Base-by-base conservation (phyloP, 192 early-diverging fungal genomes). In the Irineochytrium annulatum region DNA sequence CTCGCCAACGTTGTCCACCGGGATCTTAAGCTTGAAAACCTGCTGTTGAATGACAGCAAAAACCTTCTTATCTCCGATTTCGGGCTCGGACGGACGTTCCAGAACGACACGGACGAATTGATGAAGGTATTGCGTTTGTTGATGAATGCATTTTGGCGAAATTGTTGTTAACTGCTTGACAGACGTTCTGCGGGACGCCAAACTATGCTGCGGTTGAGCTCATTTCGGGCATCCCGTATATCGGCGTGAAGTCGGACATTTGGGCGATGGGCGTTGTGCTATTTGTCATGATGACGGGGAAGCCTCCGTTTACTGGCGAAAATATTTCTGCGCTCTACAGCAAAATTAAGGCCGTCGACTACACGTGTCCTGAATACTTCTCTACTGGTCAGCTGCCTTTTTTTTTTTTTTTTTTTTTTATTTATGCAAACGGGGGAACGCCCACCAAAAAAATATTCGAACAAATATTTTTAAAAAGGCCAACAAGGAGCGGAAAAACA, bases 221-320 rank as follows among this genome's bases (percentile, higher is more conserved):
- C 5, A 80, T 85, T 34, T 80, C 75, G 30, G 82, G 79, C 17
- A 82, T 75, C 19, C 83, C 83, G 0, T 85, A 85, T 63, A 56
- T 74, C 29, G 83, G 81, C 37, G 74, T 79, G 29, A 81, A 84
- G 51, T 79, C 79, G 2, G 83, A 85, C 67, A 80, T 84, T 34
- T 85, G 83, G 83, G 81, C 83, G 2, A 79, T 85, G 73, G 83
- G 83, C n/a, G 77, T 85, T n/a, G 73, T 84, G 4, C 62, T 85
- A 3, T 85, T 74, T 65, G 70, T 81, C 2, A 76, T 85, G 74
- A 77, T 78, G 73, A 79, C 80, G 1, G 83, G 83, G 26, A 60
- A 68, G 29, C 74, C 81, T 11, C 83, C 83, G 26, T 85, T 85
- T 57, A 27, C 57, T 3, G 83, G 81, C 3, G 70, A 71, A 30